phyloP scores from a whole-genome alignment of 2,329 filamentous ascomycete genomes.

The Grosmannia clavigera region DNA sequence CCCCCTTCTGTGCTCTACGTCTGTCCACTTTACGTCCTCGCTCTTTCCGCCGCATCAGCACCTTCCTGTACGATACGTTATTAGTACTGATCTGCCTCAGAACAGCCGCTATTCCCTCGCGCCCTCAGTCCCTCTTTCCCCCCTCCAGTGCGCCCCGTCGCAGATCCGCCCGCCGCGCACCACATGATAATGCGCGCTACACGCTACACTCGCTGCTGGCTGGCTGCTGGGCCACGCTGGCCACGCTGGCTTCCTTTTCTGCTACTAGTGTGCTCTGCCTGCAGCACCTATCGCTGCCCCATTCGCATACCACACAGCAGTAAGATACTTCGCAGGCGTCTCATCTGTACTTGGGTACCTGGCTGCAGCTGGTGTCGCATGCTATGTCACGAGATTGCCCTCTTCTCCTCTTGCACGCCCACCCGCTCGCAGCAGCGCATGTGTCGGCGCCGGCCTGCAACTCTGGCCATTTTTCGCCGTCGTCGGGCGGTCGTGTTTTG shows the following conservation, averaged over 20 bases:
- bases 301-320: background rate
- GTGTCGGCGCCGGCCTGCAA: background rate
- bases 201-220: background rate
- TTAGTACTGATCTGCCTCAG: too few species aligned
- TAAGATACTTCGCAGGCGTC: background rate
- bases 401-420: background rate
- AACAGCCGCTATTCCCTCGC: too few species aligned
- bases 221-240: background rate
- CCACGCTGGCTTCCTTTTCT: background rate
- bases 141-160: too few species aligned
- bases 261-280: background rate
- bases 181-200: too few species aligned
- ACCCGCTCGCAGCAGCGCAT: background rate
- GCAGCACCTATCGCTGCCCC: background rate
- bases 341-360: background rate
- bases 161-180: too few species aligned
- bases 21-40: background rate
- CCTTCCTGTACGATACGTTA: background rate
- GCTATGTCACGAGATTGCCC: background rate
- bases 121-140: too few species aligned
- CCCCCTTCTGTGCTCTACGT: background rate
- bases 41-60: background rate
- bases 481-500: constrained; percentile 1
- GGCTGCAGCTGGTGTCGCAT: background rate
- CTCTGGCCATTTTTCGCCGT: background rate